These are phyloP conservation scores for Pythium coloratum DNA, from an alignment of 352 stramenopile species.

Conservation along the genomic window DNA sequence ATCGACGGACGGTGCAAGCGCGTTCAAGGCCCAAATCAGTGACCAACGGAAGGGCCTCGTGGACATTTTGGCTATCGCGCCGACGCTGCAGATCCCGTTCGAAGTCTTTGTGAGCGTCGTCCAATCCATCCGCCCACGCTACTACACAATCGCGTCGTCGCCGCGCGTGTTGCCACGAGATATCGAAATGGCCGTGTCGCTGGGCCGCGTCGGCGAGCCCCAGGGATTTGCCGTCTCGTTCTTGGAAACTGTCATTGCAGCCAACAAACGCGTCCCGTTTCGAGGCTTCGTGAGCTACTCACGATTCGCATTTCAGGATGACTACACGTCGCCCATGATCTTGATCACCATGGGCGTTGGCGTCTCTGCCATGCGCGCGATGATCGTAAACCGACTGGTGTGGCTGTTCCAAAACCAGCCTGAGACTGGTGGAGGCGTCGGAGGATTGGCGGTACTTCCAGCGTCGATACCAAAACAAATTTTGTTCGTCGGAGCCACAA, in stretches of 20 bases:
- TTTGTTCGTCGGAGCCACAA: constrained; percentile 34
- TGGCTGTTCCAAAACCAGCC: constrained; percentile 11
- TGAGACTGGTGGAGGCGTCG: not conserved
- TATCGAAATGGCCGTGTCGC: constrained; percentile 89
- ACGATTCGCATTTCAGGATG: constrained; percentile 85
- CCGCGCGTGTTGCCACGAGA: constrained; percentile 54
- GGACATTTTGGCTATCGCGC: constrained; percentile 71
- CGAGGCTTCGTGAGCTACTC: constrained; percentile 88
- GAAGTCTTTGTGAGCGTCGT: constrained; percentile 85
- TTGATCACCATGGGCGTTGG: constrained; percentile 92
- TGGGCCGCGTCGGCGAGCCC: constrained; percentile 58
- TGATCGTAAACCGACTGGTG: constrained; percentile 37
- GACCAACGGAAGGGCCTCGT: constrained; percentile 67
- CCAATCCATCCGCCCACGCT: constrained; percentile 85
- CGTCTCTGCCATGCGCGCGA: constrained; percentile 79
- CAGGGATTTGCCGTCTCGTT: constrained; percentile 31
- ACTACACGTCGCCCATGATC: constrained; percentile 84
- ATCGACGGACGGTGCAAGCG: constrained; percentile 65
- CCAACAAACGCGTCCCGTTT: constrained; percentile 51
- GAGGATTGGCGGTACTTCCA: not conserved
- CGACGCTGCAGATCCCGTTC: constrained; percentile 45
- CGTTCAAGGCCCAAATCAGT: constrained; percentile 83
- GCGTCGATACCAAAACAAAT: constrained; percentile 24
- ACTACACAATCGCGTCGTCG: constrained; percentile 95
- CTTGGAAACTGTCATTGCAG: constrained; percentile 25